A percentile compares a stretch with the other conserved stretches of the same genome.
These are phyloP conservation scores for Prunus yedoensis DNA, from an alignment of 331 rosid species.

Conservation along the genomic window DNA sequence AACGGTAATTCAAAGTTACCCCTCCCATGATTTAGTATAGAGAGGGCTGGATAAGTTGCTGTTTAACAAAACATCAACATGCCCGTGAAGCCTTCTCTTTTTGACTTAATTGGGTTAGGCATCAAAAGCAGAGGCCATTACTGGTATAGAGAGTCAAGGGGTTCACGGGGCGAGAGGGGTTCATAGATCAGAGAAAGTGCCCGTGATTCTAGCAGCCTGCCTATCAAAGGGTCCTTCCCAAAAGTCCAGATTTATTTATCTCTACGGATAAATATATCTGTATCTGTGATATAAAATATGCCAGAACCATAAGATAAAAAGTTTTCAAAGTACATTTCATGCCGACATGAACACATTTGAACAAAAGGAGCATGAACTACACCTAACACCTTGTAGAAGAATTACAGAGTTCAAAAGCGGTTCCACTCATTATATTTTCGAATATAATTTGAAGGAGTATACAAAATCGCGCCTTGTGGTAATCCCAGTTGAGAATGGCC, in stretches of 20 bases:
- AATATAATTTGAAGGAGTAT: background rate
- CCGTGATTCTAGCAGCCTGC: conserved; percentile 45
- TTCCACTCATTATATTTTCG: background rate
- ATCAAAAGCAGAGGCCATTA: conserved; percentile 33
- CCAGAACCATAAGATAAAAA: background rate
- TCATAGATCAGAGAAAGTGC: conserved; percentile 30
- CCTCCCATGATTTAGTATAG: background rate
- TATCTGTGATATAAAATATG: background rate
- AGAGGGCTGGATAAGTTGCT: no score
- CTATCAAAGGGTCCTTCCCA: background rate
- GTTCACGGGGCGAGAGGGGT: conserved; percentile 43
- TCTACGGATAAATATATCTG: background rate
- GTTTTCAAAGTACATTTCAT: background rate
- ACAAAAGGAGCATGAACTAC: background rate
- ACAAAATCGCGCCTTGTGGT: background rate
- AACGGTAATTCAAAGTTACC: background rate
- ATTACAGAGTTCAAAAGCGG: background rate
- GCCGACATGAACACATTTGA: conserved; percentile 6
- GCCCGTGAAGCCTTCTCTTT: conserved; percentile 53
- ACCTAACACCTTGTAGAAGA: background rate
- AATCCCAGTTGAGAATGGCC: conserved; percentile 13
- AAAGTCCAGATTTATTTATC: background rate
- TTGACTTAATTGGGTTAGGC: conserved; percentile 42
- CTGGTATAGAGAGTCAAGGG: conserved; percentile 4
- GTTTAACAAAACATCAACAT: conserved; percentile 13